These are phyloP conservation scores for Colletotrichum sp. DNA, from an alignment of 2,329 filamentous ascomycete species.

Conservation along the genomic window DNA sequence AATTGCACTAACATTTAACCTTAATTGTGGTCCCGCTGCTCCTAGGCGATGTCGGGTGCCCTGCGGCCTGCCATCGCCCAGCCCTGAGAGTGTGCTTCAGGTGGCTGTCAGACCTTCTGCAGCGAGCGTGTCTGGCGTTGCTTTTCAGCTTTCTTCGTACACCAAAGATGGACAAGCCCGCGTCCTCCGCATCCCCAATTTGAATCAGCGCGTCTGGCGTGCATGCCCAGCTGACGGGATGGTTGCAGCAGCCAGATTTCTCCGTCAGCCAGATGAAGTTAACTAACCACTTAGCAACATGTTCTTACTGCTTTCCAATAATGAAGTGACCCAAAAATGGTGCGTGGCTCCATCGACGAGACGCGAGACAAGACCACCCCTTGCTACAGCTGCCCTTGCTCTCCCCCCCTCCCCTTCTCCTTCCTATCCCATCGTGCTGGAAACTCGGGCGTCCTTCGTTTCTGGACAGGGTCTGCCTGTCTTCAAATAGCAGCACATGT, in stretches of 20 bases:
- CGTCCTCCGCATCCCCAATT: not conserved
- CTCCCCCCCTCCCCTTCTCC: not conserved
- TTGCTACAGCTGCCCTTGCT: not conserved
- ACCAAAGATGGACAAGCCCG: not conserved
- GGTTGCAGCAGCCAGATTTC: not conserved
- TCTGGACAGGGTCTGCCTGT: not conserved
- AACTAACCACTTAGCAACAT: not conserved
- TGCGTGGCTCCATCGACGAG: not conserved
- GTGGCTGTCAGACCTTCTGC: not conserved
- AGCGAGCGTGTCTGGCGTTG: not conserved
- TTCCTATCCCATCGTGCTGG: not conserved
- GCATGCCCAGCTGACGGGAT: not conserved
- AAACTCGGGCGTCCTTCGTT: not conserved
- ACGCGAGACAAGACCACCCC: not conserved
- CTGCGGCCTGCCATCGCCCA: not conserved
- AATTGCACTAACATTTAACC: conserved; percentile 6
- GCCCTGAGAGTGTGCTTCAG: not conserved
- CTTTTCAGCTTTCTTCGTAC: not conserved
- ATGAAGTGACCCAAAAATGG: not conserved
- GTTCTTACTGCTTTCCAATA: not conserved
- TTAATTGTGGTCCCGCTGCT: not conserved
- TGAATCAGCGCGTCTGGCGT: not conserved
- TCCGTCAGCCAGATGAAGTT: not conserved
- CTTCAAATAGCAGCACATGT: not conserved
- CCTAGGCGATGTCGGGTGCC: not conserved